Percentiles rank a stretch among this genome's conserved stretches.
These are phyloP conservation scores for Mallotus nudiflorus DNA, from an alignment of 345 rosid genomes.

Conservation along the genomic window DNA sequence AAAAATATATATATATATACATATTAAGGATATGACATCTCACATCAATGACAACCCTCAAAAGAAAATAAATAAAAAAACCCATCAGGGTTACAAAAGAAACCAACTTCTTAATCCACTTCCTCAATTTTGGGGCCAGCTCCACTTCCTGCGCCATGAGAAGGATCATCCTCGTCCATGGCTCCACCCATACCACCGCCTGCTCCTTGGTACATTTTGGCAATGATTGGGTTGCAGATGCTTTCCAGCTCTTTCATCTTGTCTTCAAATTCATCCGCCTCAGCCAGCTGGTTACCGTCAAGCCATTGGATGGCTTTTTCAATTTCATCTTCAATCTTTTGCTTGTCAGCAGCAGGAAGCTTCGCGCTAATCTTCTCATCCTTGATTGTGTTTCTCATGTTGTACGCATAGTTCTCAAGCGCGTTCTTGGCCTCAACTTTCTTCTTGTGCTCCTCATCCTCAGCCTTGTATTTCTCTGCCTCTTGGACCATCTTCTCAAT, in stretches of 20 bases:
- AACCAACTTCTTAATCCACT: slow-evolving; percentile 18
- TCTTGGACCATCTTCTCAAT: slow-evolving; percentile 27
- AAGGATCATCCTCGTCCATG: slow-evolving; percentile 25
- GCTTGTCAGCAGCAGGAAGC: slow-evolving; percentile 19
- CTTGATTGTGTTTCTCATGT: slow-evolving; percentile 28
- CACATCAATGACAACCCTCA: no score
- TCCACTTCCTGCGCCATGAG: slow-evolving; percentile 14
- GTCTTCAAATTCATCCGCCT: no score
- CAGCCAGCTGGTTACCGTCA: slow-evolving; percentile 52
- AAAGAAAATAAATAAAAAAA: background rate
- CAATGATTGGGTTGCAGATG: slow-evolving; percentile 85
- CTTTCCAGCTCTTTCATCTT: no score
- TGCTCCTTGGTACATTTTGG: slow-evolving; percentile 52
- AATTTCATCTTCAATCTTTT: slow-evolving; percentile 22
- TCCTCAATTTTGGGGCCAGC: slow-evolving; percentile 31
- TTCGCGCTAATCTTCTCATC: slow-evolving; percentile 25
- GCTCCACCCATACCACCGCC: slow-evolving; percentile 18
- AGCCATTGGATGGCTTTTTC: slow-evolving; percentile 24
- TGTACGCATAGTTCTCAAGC: no score
- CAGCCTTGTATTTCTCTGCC: slow-evolving; percentile 24
- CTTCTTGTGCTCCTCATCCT: slow-evolving; percentile 31
- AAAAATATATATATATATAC: no score
- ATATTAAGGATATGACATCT: no score
- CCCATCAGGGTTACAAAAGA: no score
- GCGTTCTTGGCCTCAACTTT: slow-evolving; percentile 27